Base-by-base conservation (phyloP, 2,329 filamentous ascomycete genomes). In the Anthostomella pinea region DNA sequence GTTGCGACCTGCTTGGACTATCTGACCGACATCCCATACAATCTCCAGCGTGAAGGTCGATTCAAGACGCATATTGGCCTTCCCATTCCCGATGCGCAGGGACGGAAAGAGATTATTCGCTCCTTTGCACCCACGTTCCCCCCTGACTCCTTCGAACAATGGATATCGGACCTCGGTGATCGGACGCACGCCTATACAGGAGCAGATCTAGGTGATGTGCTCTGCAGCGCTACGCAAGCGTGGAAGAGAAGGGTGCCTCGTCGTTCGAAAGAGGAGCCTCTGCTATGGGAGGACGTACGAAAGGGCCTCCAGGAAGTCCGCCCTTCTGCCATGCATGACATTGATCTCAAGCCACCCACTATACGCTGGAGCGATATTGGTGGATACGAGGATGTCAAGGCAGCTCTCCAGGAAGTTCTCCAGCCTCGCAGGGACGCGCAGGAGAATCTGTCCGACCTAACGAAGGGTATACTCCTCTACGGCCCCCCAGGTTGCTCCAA, bases 401-500 rank as follows among this genome's bases (percentile, higher is more conserved):
- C 67, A 38, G 68, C 69, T 2, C 67, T 83, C 16, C 68, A 68
- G 20, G 66, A 66, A 32, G 78, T 75, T 51, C 68, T 79, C 20
- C 47, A 47, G 19, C 49, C 43, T 13, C 49, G 47, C 56, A 30
- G 52, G 56, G 19, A 46, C 58, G 30, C 43, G 53, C 17, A 52
- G 58, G n/a, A 35, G 59, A 47, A 67, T 40, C 65, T 72, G 31
- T 65, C 62, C 16, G 73, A 74, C 20, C 80, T 83, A 0, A 83
- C 83, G 38, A 94, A 91, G 56, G 89, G 90, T 1, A 78, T 95
- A 11, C 73, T 97, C 6, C 75, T 97, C 3, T 96, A 95, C 60
- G 91, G 91, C 0, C 91, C 91, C 0, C 91, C 91, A 0, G 91
- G 91, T 3, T 96, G 91, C 65, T 94, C 89, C 46, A 97, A 97